Conservation (phyloP, 1,284 basidiomycete genomes). For the Cutaneotrichosporon sp. region DNA sequence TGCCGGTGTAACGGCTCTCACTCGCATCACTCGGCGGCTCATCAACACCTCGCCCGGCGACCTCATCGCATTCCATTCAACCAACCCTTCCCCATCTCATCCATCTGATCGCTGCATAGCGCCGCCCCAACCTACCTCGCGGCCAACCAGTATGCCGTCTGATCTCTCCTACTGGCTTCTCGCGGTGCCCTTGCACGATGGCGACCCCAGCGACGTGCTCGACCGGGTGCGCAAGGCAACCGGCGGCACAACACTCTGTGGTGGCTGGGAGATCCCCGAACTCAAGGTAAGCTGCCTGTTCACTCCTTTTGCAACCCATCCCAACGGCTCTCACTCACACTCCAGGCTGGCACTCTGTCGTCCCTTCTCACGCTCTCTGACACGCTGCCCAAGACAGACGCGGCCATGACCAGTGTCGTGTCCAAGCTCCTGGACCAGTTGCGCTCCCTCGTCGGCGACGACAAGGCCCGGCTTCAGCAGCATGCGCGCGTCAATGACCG, state of each 20-base stretch:
- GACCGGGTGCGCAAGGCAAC: conserved; percentile 48
- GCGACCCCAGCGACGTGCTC: conserved; percentile 51
- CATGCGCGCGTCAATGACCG: conserved; percentile 74
- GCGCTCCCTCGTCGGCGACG: conserved; percentile 84
- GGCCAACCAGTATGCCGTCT: conserved; percentile 49
- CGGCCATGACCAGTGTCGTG: conserved; percentile 78
- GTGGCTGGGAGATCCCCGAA: conserved; percentile 46
- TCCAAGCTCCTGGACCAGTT: conserved; percentile 94
- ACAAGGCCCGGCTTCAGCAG: conserved; percentile 72
- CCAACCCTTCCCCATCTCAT: neutral
- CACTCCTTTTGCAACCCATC: no score
- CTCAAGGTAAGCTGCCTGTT: conserved; percentile 47
- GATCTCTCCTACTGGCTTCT: conserved; percentile 55
- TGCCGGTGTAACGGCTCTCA: no score
- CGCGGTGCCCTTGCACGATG: conserved; percentile 52
- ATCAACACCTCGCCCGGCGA: no score
- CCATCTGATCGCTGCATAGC: neutral
- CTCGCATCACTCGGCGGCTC: no score
- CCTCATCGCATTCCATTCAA: no score
- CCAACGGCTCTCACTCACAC: no score
- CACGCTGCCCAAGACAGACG: conserved; percentile 84
- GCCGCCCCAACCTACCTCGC: neutral
- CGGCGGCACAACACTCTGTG: conserved; percentile 40
- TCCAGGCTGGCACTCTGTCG: conserved; percentile 88
- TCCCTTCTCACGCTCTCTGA: conserved; percentile 85